phyloP scores from a whole-genome alignment of 331 rosid species.

The Quercus lobata region DNA sequence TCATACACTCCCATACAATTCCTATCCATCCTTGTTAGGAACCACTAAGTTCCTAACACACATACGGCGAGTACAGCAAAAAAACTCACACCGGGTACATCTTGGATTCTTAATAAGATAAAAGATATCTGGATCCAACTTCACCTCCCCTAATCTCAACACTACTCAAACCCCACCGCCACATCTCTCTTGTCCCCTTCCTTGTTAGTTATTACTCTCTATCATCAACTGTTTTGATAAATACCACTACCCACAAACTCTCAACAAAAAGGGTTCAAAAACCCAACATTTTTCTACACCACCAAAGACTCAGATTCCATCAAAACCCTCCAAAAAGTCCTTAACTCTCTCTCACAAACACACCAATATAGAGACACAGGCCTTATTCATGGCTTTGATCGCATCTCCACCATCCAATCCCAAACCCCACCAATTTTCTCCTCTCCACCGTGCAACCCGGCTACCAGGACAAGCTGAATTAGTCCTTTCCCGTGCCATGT shows the following conservation, averaged over 20 bases:
- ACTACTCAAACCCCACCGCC: conserved; percentile 32
- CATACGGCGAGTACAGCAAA: background rate
- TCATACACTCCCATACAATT: too few species aligned
- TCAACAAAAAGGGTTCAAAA: background rate
- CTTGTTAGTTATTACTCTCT: background rate
- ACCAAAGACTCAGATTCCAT: background rate
- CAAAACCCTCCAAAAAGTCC: background rate
- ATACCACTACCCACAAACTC: background rate
- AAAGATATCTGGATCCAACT: conserved; percentile 42
- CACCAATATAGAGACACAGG: background rate
- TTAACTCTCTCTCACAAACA: background rate
- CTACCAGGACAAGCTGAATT: conserved; percentile 17
- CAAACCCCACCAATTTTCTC: conserved; percentile 30
- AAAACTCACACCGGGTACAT: background rate
- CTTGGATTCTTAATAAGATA: conserved; percentile 15
- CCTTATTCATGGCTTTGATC: conserved; percentile 54
- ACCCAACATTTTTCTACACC: conserved; percentile 21
- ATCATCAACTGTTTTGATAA: background rate
- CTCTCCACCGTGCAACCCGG: conserved; percentile 38
- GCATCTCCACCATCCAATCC: conserved; percentile 46
- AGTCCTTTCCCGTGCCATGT: conserved; percentile 21
- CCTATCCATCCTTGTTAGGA: too few species aligned
- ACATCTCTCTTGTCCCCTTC: conserved; percentile 39
- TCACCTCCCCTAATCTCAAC: conserved; percentile 5
- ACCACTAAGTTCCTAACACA: background rate